Evolutionary conservation across 805 yeast genomes (phyloP).

Genomic region (Ogataea nakhonphanomensis): DNA sequence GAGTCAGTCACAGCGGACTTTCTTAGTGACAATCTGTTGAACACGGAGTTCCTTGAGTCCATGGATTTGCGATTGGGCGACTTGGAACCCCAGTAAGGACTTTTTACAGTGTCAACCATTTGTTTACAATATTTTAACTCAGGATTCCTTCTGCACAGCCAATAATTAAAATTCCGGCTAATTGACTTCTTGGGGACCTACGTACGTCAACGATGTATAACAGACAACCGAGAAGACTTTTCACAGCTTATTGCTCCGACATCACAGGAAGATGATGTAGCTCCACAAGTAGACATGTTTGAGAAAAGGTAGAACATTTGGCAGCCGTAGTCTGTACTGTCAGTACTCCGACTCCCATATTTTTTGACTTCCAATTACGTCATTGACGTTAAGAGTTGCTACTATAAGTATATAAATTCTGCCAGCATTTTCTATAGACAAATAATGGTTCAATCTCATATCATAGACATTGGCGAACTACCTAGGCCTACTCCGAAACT

Average conservation of each 20-base stretch:
- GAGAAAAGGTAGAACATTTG: no score
- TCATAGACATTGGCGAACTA: slow-evolving; percentile 33
- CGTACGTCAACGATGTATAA: no score
- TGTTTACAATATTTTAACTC: slow-evolving; percentile 5
- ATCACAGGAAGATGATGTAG: no score
- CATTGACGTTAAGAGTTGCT: slow-evolving; percentile 5
- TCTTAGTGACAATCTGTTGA: slow-evolving; percentile 21
- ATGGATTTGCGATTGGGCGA: slow-evolving; percentile 4
- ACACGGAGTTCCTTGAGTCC: slow-evolving; percentile 13
- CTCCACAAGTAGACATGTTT: no score
- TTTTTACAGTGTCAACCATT: slow-evolving; percentile 5
- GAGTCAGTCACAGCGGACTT: slow-evolving; percentile 17
- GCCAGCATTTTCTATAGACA: not conserved
- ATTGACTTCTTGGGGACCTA: no score
- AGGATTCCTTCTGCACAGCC: slow-evolving; percentile 4
- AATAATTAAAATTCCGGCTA: not conserved
- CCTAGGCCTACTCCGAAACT: slow-evolving; percentile 55
- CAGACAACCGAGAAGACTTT: no score
- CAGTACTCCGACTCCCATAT: no score
- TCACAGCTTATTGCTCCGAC: no score
- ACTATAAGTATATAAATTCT: not conserved
- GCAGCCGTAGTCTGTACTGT: no score
- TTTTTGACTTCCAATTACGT: slow-evolving; percentile 5
- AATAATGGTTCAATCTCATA: slow-evolving; percentile 8
- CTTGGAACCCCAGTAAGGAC: slow-evolving; percentile 5